A percentile compares a stretch with the other conserved stretches of the same genome.
phyloP scores from a whole-genome alignment of 768 basidiomycete genomes.

The Terana coerulea region DNA sequence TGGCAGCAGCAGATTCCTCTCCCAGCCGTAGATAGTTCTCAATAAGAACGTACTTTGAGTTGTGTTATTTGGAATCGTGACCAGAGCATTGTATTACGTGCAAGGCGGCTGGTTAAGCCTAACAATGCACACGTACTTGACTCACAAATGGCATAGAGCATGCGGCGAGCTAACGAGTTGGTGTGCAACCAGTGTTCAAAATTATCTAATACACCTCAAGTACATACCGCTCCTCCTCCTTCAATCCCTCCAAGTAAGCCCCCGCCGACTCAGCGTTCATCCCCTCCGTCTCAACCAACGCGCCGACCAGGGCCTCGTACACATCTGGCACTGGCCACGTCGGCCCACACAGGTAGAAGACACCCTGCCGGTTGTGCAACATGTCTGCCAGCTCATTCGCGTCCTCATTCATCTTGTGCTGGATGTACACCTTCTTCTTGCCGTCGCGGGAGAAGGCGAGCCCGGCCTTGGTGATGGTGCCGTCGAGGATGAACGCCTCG shows the following conservation, averaged over 20 bases:
- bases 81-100: no score
- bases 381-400: slow-evolving; percentile 70
- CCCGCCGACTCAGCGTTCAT: slow-evolving; percentile 64
- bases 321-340: slow-evolving; percentile 99
- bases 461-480: slow-evolving; percentile 84
- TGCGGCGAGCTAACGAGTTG: background rate
- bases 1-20: no score
- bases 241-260: slow-evolving; percentile 79
- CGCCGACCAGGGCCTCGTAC: slow-evolving; percentile 85
- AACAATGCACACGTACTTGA: no score
- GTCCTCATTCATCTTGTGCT: slow-evolving; percentile 96
- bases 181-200: slow-evolving; percentile 52
- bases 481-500: slow-evolving; percentile 86
- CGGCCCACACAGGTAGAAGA: slow-evolving; percentile 96
- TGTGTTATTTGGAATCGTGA: no score
- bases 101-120: no score
- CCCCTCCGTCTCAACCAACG: slow-evolving; percentile 69
- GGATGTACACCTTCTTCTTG: slow-evolving; percentile 93
- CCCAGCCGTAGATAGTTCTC: no score
- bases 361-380: slow-evolving; percentile 70
- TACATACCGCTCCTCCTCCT: slow-evolving; percentile 97
- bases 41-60: no score
- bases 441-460: slow-evolving; percentile 96
- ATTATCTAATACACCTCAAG: slow-evolving; percentile 63
- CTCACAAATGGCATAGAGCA: no score